Conservation (phyloP, 2,329 filamentous ascomycete species). For the Aspergillus oerlinghausenensis region DNA sequence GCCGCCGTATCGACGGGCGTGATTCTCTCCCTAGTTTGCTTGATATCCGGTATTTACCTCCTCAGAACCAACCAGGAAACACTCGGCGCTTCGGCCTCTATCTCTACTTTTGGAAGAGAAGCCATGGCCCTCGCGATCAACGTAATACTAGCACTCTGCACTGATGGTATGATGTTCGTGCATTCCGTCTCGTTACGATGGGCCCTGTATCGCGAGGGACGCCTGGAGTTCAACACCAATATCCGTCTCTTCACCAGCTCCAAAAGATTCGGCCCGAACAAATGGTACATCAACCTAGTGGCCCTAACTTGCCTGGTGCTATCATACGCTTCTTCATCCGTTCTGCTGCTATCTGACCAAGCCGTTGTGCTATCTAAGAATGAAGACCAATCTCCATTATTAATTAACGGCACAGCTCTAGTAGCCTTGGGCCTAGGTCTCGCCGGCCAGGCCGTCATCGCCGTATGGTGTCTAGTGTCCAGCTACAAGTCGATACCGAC, state of each 20-base stretch:
- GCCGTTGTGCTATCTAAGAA: too few relatives aligned
- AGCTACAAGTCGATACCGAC: constrained; percentile 5
- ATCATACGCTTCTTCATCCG: constrained; percentile 2
- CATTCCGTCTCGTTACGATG: not conserved
- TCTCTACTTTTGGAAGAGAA: too few relatives aligned
- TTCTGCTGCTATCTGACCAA: not conserved
- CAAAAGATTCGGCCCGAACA: constrained; percentile 7
- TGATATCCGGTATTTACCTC: too few relatives aligned
- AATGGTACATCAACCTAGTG: constrained; percentile 14
- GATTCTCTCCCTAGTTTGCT: too few relatives aligned
- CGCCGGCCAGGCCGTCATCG: constrained; percentile 8
- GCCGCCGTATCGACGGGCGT: too few relatives aligned
- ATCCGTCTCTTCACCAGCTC: constrained; percentile 14
- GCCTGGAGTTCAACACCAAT: constrained; percentile 16
- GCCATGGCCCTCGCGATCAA: too few relatives aligned
- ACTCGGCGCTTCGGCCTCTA: too few relatives aligned
- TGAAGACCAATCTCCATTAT: too few relatives aligned
- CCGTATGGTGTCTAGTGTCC: constrained; percentile 8
- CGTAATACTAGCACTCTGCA: too few relatives aligned
- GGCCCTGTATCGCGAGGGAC: constrained; percentile 9
- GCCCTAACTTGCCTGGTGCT: not conserved
- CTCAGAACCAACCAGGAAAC: too few relatives aligned
- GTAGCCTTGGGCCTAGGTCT: not conserved
- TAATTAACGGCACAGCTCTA: too few relatives aligned
- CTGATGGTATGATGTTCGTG: too few relatives aligned